Base-by-base conservation (phyloP, 352 stramenopile species). In the Phytophthora gonapodyides region DNA sequence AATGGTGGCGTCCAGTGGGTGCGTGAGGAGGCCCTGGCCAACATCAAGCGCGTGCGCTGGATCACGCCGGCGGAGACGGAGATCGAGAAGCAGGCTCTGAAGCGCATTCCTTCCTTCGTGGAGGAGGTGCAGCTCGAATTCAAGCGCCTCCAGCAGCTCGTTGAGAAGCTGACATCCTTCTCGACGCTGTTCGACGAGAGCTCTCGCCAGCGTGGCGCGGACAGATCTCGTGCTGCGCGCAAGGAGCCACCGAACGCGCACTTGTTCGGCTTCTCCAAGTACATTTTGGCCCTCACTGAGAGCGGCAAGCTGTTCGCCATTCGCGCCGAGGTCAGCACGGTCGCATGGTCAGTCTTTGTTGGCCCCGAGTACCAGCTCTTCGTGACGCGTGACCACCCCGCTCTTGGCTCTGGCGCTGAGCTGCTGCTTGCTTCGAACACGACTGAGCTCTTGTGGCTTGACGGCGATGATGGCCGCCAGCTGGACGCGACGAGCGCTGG, bases 241-340 rank as follows among this genome's bases (percentile, higher is more conserved):
- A 78, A 81, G 57, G 78, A 88, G 44, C 79, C 79, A 10, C 66
- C 52, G 3, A 92, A 91, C 47, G 76, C 85, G 7, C 85, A 92
- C 42, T 77, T 92, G 35, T 93, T 94, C 43, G 84, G 84, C 4
- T 93, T 93, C 53, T 91, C 86, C 30, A 94, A 94, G 80, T 87
- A 87, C 50, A 84, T 92, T 27, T 66, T 94, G 40, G 66, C 79
- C 19, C 61, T 89, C 15, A 94, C 84, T 11, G 73, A 88, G 16
- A 93, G 82, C 16, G 86, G 86, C 37, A 91, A 91, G 61, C 65
- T 94, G 30, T 93, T 89, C 67, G 84, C 82, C 16, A 83, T 94
- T 30, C 82, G 81, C n/a, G 81, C 84, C 12, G 82, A 93, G 44
- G 82, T 83, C 19, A 90, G 79, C 42, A 82, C 73, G 2, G 69